These are phyloP conservation scores for Euphorbia lathyris DNA, from an alignment of 345 rosid species.

Conservation along the genomic window DNA sequence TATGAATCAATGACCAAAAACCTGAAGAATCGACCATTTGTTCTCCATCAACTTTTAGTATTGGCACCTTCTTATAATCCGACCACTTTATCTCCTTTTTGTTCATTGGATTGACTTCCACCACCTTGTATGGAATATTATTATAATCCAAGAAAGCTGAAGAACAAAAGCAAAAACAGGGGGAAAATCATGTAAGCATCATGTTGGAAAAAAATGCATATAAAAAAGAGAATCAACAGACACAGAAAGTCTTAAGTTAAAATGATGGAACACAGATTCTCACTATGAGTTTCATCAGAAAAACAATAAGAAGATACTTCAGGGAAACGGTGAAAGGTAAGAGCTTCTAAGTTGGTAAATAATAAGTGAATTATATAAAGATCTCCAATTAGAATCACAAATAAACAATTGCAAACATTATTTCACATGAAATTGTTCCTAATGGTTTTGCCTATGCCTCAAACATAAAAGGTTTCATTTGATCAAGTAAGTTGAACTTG, in stretches of 20 bases:
- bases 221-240: not conserved
- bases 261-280: not conserved
- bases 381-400: not conserved
- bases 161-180: not conserved
- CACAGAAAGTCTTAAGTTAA: not conserved
- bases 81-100: constrained; percentile 97
- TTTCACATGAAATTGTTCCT: not conserved
- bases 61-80: constrained; percentile 91
- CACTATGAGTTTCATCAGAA: not conserved
- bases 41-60: constrained; percentile 71
- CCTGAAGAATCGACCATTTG: constrained; percentile 94
- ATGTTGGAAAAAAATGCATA: not conserved
- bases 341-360: not conserved
- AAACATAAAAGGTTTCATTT: not conserved
- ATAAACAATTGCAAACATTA: not conserved
- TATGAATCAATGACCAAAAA: constrained; percentile 16
- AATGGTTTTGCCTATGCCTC: not conserved
- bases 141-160: constrained; percentile 88
- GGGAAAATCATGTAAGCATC: not conserved
- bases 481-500: not conserved
- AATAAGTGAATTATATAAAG: not conserved
- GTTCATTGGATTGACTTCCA: constrained; percentile 86
- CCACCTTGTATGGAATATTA: constrained; percentile 78
- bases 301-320: not conserved
- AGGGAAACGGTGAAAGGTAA: not conserved